Percentiles rank a stretch among this genome's conserved stretches.
Evolutionary conservation across 805 yeast genomes (phyloP).

Genomic region (Cyberlindnera misumaiensis): DNA sequence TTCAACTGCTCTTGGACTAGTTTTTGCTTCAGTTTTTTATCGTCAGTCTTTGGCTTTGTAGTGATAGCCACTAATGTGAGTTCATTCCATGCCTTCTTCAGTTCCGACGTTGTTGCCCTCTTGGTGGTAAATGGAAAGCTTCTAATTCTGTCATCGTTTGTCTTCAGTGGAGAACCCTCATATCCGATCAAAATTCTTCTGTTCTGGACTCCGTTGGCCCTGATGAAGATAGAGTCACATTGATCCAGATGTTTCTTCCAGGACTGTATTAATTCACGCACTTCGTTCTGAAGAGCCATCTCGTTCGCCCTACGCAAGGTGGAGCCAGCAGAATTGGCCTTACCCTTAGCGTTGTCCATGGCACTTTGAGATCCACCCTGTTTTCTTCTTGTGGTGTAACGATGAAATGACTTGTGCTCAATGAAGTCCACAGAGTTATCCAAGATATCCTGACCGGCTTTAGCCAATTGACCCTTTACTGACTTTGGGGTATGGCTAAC

Average conservation of each 20-base stretch:
- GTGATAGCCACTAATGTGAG: conserved; percentile 52
- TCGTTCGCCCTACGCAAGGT: conserved; percentile 85
- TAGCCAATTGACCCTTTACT: conserved; percentile 48
- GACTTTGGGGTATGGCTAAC: conserved; percentile 60
- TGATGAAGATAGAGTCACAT: conserved; percentile 66
- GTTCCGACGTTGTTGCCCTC: conserved; percentile 76
- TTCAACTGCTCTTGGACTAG: conserved; percentile 26
- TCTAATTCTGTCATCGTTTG: conserved; percentile 55
- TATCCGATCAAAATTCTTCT: conserved; percentile 61
- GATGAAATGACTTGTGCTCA: conserved; percentile 80
- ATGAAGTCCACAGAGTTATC: conserved; percentile 61
- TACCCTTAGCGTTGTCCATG: conserved; percentile 85
- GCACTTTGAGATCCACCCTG: conserved; percentile 98
- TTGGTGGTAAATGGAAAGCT: conserved; percentile 84
- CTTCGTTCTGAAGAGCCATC: conserved; percentile 70
- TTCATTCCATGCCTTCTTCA: conserved; percentile 79
- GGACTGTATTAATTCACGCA: conserved; percentile 53
- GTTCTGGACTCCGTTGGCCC: conserved; percentile 73
- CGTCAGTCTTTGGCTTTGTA: conserved; percentile 44
- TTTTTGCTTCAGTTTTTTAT: conserved; percentile 23
- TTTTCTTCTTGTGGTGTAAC: conserved; percentile 93
- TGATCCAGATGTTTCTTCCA: conserved; percentile 59
- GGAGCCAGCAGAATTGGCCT: conserved; percentile 95
- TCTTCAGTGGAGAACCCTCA: conserved; percentile 46
- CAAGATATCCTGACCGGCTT: conserved; percentile 40